Conservation (phyloP, 768 basidiomycete species). For the Psilocybe cubensis region DNA sequence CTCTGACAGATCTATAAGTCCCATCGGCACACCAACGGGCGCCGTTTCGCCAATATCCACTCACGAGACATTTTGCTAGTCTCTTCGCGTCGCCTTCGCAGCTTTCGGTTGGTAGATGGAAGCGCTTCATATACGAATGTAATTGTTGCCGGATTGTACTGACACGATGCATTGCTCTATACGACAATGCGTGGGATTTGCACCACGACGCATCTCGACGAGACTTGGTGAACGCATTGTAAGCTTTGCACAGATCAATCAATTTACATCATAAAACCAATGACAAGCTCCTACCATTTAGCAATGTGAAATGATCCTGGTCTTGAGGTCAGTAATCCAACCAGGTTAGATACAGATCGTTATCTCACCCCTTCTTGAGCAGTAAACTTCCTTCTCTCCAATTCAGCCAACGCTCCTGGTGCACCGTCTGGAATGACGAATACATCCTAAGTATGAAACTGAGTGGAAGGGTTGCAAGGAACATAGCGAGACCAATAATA, state of each 20-base stretch:
- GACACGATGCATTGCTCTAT: conserved; percentile 91
- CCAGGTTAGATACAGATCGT: too few relatives aligned
- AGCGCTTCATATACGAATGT: conserved; percentile 93
- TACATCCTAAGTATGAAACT: conserved; percentile 62
- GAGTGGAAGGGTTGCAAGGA: neutral
- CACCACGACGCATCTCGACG: conserved; percentile 92
- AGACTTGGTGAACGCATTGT: conserved; percentile 89
- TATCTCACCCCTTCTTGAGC: conserved; percentile 95
- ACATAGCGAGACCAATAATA: neutral
- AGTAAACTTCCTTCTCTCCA: conserved; percentile 95
- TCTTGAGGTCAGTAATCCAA: neutral
- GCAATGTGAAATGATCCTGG: conserved; percentile 91
- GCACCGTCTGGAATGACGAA: conserved; percentile 90
- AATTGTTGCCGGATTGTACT: conserved; percentile 95
- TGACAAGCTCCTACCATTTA: conserved; percentile 68
- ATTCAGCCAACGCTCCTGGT: conserved; percentile 82
- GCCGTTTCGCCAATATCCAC: conserved; percentile 93
- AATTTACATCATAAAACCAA: neutral
- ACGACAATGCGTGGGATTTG: conserved; percentile 89
- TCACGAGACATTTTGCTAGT: conserved; percentile 86
- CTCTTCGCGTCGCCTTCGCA: conserved; percentile 88
- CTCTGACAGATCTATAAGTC: conserved; percentile 88
- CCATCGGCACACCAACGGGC: conserved; percentile 93
- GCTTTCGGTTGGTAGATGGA: conserved; percentile 78
- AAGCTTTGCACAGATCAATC: conserved; percentile 52